phyloP scores from a whole-genome alignment of 2,329 filamentous ascomycete genomes.

The Aureobasidium sp. region DNA sequence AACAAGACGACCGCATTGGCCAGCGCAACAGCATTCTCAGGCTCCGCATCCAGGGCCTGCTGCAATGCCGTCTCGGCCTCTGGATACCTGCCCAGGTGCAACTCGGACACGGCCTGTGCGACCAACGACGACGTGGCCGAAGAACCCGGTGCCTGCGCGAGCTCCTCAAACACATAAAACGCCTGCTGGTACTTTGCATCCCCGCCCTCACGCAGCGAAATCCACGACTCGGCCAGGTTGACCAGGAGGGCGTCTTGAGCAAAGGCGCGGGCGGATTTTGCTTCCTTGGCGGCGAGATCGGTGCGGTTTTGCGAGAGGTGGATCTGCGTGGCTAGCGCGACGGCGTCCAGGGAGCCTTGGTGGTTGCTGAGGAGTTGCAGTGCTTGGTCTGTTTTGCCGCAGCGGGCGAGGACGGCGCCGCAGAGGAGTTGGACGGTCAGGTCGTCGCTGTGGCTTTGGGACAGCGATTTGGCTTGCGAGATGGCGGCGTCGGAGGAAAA shows the following conservation, averaged over 20 bases:
- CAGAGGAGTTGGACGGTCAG: conserved; percentile 69
- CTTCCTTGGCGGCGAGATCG: conserved; percentile 85
- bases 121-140: conserved; percentile 68
- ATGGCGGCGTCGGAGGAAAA: conserved; percentile 30
- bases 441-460: conserved; percentile 60
- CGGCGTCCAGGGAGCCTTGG: conserved; percentile 68
- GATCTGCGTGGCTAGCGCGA: conserved; percentile 84
- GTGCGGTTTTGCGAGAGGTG: conserved; percentile 84
- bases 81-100: conserved; percentile 79
- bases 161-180: conserved; percentile 96
- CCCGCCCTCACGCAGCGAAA: conserved; percentile 82
- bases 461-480: conserved; percentile 60
- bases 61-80: conserved; percentile 83
- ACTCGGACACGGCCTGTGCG: conserved; percentile 80
- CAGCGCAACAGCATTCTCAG: conserved; percentile 62
- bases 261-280: conserved; percentile 77
- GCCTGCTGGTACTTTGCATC: conserved; percentile 93
- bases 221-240: conserved; percentile 93
- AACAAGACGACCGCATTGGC: conserved; percentile 77
- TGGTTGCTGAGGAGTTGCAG: conserved; percentile 71
- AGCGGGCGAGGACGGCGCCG: conserved; percentile 72
- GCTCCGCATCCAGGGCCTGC: conserved; percentile 67
- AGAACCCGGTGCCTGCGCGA: conserved; percentile 77
- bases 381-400: conserved; percentile 77
- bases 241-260: conserved; percentile 90